phyloP scores from a whole-genome alignment of 176 grass and related monocot genomes.

The Oryza officinalis region DNA sequence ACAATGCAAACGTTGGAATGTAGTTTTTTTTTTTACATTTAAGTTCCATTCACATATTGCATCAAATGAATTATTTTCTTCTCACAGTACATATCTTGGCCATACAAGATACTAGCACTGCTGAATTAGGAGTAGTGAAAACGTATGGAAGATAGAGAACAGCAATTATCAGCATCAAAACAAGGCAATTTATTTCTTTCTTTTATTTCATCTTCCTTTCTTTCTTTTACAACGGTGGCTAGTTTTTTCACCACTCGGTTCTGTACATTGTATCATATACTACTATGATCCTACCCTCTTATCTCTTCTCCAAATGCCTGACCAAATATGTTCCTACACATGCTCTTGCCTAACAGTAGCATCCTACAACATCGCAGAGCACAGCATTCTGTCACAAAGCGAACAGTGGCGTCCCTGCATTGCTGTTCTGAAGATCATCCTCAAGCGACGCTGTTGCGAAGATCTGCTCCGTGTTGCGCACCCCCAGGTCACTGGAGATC shows the following conservation, averaged over 20 bases:
- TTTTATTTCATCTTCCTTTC: slow-evolving; percentile 15
- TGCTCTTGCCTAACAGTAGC: background rate
- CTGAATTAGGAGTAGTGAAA: background rate
- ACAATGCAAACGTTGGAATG: too few species aligned
- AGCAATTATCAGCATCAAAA: background rate
- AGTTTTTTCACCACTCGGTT: background rate
- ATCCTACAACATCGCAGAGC: background rate
- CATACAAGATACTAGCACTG: too few species aligned
- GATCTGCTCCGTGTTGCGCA: slow-evolving; percentile 48
- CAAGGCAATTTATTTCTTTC: background rate
- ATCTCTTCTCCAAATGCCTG: background rate
- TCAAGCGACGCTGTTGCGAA: background rate
- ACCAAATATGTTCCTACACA: slow-evolving; percentile 24
- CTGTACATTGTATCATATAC: slow-evolving; percentile 22
- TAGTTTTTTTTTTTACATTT: too few species aligned
- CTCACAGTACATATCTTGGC: too few species aligned
- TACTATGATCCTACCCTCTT: background rate
- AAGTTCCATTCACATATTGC: too few species aligned
- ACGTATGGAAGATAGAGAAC: background rate
- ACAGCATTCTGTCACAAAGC: slow-evolving; percentile 37
- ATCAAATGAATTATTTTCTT: too few species aligned
- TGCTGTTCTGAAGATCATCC: slow-evolving; percentile 11
- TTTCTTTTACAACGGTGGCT: background rate
- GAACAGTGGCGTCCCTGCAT: slow-evolving; percentile 29
- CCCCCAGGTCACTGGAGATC: slow-evolving; percentile 58